Conservation (phyloP, 2,329 filamentous ascomycete genomes). For the Aspergillus sp. region DNA sequence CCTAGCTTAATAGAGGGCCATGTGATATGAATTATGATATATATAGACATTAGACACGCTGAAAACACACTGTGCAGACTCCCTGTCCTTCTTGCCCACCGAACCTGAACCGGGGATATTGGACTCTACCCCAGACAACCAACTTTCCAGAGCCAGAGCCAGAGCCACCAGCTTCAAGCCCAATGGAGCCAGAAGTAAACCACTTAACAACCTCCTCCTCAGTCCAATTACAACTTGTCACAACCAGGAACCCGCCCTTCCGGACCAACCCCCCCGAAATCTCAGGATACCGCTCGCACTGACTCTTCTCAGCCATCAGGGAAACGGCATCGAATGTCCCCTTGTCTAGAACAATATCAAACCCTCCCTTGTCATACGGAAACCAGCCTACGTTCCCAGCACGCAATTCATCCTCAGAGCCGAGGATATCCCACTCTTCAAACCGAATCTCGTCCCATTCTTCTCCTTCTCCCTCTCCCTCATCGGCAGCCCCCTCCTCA, state of each 20-base stretch:
- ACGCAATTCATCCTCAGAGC: slow-evolving; percentile 35
- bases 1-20: background rate
- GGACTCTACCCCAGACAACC: slow-evolving; percentile 65
- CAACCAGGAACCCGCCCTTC: slow-evolving; percentile 69
- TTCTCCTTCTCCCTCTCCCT: slow-evolving; percentile 22
- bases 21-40: background rate
- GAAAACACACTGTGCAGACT: slow-evolving; percentile 83
- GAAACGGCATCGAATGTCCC: slow-evolving; percentile 96
- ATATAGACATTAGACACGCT: slow-evolving; percentile 39
- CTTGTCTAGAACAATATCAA: slow-evolving; percentile 94
- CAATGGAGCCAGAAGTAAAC: slow-evolving; percentile 58
- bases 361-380: slow-evolving; percentile 54
- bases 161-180: slow-evolving; percentile 18
- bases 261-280: slow-evolving; percentile 69
- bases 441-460: slow-evolving; percentile 45
- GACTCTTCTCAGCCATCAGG: slow-evolving; percentile 57
- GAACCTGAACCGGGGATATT: slow-evolving; percentile 86
- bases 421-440: slow-evolving; percentile 65
- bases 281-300: slow-evolving; percentile 73
- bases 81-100: slow-evolving; percentile 85
- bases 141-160: slow-evolving; percentile 48
- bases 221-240: slow-evolving; percentile 99
- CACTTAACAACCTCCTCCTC: slow-evolving; percentile 78
- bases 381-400: slow-evolving; percentile 34
- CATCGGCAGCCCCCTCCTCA: slow-evolving; percentile 29